Conservation (phyloP, 2,329 filamentous ascomycete species). For the Verticillium nonalfalfae region DNA sequence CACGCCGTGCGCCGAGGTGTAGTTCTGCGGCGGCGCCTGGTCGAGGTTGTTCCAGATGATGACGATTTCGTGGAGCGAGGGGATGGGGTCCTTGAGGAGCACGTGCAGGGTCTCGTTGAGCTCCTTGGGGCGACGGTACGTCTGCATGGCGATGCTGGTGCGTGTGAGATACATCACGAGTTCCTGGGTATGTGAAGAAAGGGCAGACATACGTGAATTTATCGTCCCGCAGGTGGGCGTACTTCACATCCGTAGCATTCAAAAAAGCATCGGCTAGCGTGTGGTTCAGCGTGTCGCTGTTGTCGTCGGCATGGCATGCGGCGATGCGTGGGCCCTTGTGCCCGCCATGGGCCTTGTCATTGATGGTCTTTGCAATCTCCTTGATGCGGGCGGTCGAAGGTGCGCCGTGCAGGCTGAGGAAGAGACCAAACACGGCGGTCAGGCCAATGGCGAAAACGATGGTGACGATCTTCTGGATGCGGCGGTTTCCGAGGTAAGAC, state of each 20-base stretch:
- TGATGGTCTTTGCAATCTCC: neutral
- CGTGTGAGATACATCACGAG: neutral
- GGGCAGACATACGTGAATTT: constrained; percentile 19
- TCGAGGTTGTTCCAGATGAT: constrained; percentile 30
- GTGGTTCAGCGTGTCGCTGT: neutral
- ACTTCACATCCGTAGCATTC: neutral
- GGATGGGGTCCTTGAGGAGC: constrained; percentile 21
- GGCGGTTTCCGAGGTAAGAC: neutral
- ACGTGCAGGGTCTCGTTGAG: constrained; percentile 21
- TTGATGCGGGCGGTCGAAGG: neutral
- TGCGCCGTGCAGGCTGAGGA: neutral
- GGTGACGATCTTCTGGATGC: neutral
- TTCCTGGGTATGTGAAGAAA: neutral
- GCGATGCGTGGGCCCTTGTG: neutral
- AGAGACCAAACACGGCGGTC: neutral
- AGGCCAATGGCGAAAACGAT: neutral
- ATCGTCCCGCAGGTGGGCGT: constrained; percentile 15
- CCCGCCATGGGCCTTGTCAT: neutral
- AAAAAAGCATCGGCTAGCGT: neutral
- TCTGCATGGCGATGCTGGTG: constrained; percentile 28
- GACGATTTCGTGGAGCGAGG: constrained; percentile 29
- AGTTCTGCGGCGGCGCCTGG: constrained; percentile 18
- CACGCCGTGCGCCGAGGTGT: constrained; percentile 20
- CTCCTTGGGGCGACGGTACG: constrained; percentile 27
- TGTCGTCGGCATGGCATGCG: neutral